Percentiles rank a stretch among this genome's conserved stretches.
phyloP scores from a whole-genome alignment of 2,329 filamentous ascomycete species.

The Aspergillus cejpii region DNA sequence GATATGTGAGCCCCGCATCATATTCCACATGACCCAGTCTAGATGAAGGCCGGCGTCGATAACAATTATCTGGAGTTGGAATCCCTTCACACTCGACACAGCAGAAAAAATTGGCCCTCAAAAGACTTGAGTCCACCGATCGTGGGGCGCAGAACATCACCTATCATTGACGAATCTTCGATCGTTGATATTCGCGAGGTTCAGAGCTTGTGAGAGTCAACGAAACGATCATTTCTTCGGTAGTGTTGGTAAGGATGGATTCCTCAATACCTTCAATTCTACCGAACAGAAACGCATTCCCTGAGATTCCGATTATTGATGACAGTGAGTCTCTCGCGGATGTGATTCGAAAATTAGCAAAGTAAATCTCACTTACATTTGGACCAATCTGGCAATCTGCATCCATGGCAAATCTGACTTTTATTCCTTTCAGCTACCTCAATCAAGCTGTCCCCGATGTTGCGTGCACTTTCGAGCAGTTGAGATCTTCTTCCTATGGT shows the following conservation, averaged over 20 bases:
- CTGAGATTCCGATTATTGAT: slow-evolving; percentile 38
- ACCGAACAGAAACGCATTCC: slow-evolving; percentile 20
- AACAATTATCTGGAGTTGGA: background rate
- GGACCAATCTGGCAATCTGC: too few relatives aligned
- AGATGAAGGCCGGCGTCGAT: background rate
- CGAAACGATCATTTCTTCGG: background rate
- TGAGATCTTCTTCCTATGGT: slow-evolving; percentile 35
- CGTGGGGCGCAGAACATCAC: too few relatives aligned
- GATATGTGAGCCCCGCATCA: background rate
- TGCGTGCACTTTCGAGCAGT: slow-evolving; percentile 42
- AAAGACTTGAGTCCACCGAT: too few relatives aligned
- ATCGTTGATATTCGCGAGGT: too few relatives aligned
- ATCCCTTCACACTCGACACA: background rate
- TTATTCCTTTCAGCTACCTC: slow-evolving; percentile 30
- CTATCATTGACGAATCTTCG: too few relatives aligned
- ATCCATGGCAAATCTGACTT: slow-evolving; percentile 7
- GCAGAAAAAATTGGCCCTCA: too few relatives aligned
- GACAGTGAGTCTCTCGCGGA: slow-evolving; percentile 36
- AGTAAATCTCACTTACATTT: slow-evolving; percentile 21
- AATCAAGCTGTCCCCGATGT: slow-evolving; percentile 35
- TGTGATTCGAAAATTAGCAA: slow-evolving; percentile 37
- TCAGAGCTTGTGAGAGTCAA: too few relatives aligned
- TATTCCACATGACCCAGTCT: background rate
- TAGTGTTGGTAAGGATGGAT: slow-evolving; percentile 8
- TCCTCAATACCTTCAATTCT: slow-evolving; percentile 14